These are phyloP conservation scores for Staphylotrichum tortipilum DNA, from an alignment of 495 filamentous ascomycete genomes.

Conservation along the genomic window DNA sequence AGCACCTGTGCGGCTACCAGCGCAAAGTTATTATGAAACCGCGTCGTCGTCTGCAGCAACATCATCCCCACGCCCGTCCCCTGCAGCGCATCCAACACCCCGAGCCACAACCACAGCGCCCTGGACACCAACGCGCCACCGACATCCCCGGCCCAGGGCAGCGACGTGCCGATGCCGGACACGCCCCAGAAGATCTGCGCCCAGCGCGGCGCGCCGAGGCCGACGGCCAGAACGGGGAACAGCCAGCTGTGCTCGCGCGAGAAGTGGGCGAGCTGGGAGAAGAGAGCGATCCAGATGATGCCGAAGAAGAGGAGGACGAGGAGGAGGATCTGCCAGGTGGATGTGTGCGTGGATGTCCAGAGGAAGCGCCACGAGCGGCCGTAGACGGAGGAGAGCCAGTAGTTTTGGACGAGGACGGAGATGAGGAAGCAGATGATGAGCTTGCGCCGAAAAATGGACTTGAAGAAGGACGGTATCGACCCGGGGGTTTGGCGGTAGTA, in stretches of 20 bases:
- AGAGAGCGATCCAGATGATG: conserved; percentile 42
- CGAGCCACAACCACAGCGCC: conserved; percentile 54
- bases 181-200: conserved; percentile 54
- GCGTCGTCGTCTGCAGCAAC: conserved; percentile 49
- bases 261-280: conserved; percentile 38
- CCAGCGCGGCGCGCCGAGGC: conserved; percentile 54
- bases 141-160: conserved; percentile 47
- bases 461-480: conserved; percentile 54
- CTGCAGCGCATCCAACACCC: conserved; percentile 51
- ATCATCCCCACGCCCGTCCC: conserved; percentile 54
- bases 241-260: conserved; percentile 53
- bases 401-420: conserved; percentile 56
- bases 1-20: conserved; percentile 49
- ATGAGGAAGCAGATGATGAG: conserved; percentile 48
- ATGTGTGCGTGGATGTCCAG: conserved; percentile 40
- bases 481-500: conserved; percentile 63
- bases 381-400: conserved; percentile 50
- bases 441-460: conserved; percentile 46
- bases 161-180: conserved; percentile 44
- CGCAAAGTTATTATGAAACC: conserved; percentile 49
- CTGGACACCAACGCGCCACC: conserved; percentile 43
- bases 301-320: conserved; percentile 51
- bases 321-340: conserved; percentile 41
- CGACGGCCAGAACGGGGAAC: conserved; percentile 54
- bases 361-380: conserved; percentile 55